Percentiles rank a stretch among this genome's conserved stretches.
phyloP scores from a whole-genome alignment of 2,329 filamentous ascomycete genomes.

The Alternaria brassicicola region DNA sequence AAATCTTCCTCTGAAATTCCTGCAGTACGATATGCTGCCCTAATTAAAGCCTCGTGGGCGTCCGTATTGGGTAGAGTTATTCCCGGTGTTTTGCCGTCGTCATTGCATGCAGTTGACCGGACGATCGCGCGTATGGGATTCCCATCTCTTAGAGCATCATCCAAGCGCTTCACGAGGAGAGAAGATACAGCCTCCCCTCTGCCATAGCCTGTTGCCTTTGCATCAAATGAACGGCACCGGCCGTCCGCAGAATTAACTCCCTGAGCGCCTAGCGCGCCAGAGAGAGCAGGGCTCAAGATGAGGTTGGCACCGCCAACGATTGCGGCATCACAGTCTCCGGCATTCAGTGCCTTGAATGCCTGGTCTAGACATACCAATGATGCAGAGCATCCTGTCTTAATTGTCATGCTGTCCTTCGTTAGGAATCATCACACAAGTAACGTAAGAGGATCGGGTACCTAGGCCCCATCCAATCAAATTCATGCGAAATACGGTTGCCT shows the following conservation, averaged over 20 bases:
- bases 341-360: conserved; percentile 6
- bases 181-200: conserved; percentile 35
- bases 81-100: conserved; percentile 10
- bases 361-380: background rate
- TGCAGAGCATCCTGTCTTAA: background rate
- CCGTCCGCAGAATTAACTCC: background rate
- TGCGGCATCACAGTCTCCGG: conserved; percentile 13
- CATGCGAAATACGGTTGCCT: conserved; percentile 32
- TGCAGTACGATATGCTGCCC: background rate
- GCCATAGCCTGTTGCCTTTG: conserved; percentile 30
- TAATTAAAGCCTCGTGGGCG: background rate
- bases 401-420: background rate
- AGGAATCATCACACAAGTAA: too few relatives aligned
- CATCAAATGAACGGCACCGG: conserved; percentile 25
- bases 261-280: conserved; percentile 18
- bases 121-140: conserved; percentile 44
- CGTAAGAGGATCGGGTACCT: too few relatives aligned
- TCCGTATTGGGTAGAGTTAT: background rate
- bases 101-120: conserved; percentile 24
- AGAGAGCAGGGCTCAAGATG: conserved; percentile 15
- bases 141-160: conserved; percentile 35
- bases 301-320: conserved; percentile 27
- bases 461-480: conserved; percentile 20
- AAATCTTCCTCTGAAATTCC: background rate
- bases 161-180: conserved; percentile 37